phyloP scores from a whole-genome alignment of 2,329 filamentous ascomycete species.

The Aspergillus pseudoterreus region DNA sequence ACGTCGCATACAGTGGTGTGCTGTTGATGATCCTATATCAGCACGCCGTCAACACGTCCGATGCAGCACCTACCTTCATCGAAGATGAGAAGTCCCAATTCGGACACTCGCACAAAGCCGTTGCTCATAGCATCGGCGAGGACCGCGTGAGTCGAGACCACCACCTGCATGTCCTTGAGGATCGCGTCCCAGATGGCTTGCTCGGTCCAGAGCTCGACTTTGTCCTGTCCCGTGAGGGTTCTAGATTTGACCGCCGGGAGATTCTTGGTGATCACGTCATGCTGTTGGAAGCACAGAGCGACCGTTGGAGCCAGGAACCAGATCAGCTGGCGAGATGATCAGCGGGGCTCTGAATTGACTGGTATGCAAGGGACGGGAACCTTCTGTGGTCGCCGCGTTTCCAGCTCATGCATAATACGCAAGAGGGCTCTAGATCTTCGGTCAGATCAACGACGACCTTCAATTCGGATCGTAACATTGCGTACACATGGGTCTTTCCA shows the following conservation, averaged over 20 bases:
- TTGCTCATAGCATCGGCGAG: constrained; percentile 70
- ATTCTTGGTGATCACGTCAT: constrained; percentile 56
- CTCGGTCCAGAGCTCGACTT: constrained; percentile 69
- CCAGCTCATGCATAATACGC: constrained; percentile 63
- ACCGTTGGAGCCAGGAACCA: constrained; percentile 75
- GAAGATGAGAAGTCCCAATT: constrained; percentile 68
- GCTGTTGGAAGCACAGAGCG: constrained; percentile 64
- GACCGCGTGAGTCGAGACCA: constrained; percentile 74
- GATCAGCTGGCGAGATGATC: constrained; percentile 40
- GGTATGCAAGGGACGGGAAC: constrained; percentile 37
- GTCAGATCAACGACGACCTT: neutral
- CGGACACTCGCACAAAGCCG: constrained; percentile 64
- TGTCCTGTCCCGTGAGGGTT: constrained; percentile 64
- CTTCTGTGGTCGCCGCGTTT: constrained; percentile 51
- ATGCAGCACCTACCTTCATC: constrained; percentile 65
- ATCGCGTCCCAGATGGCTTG: constrained; percentile 64
- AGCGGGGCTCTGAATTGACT: neutral
- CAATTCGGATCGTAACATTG: constrained; percentile 4
- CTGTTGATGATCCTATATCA: constrained; percentile 31
- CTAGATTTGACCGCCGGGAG: constrained; percentile 57
- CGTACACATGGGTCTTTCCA: constrained; percentile 74
- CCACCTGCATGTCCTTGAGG: constrained; percentile 62
- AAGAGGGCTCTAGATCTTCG: constrained; percentile 56
- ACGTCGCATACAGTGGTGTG: constrained; percentile 67
- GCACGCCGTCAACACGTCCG: neutral